Evolutionary conservation across 73 alveolate species (phyloP), one percentile per base, ranked within the genome.

Genomic region (Paramecium biaurelia): DNA sequence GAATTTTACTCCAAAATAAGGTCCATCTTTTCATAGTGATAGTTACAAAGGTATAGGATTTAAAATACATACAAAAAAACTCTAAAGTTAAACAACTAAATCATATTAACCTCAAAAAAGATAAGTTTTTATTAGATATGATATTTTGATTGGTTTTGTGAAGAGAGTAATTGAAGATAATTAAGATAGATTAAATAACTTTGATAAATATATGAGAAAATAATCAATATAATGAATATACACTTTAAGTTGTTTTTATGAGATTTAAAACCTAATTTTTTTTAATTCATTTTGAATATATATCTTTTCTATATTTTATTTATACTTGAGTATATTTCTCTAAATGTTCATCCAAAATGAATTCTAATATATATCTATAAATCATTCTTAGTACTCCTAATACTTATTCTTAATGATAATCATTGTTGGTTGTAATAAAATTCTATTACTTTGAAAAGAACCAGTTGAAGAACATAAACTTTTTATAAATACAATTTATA

Each of bases 131-230:
- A 74, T 34, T 6, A 74, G 87, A 38, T 74, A 74, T 74, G 87
- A 74, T 74, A 21, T 74, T 32, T 74, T 74, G 2, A 74, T 74
- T 20, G 87, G 68, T 14, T 74, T 74, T 15, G 87, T 74, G 32
- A 74, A n/a, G 1, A 32, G 30, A 74, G 87, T 74, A 21, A 32
- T 74, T 35, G 26, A 11, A 4, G 87, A 74, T 0, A 67, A 67
- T 24, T 12, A 4, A 30, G 38, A 26, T 7, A 23, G 2, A 67
- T 67, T 67, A 23, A 26, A 67, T 30, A 67, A 67, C 21, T 67
- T 67, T 21, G 84, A 7, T 26, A 30, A 67, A 23, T 67, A 12
- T n/a, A 20, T 67, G 49, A 30, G 28, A 67, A 67, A 24, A 67
- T 67, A 5, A 21, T 67, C 30, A 53, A 23, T 53, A 7, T 5